A percentile compares a stretch with the other conserved stretches of the same genome.
Conservation (phyloP, 805 yeast species). For the Ogataea trehalophila region DNA sequence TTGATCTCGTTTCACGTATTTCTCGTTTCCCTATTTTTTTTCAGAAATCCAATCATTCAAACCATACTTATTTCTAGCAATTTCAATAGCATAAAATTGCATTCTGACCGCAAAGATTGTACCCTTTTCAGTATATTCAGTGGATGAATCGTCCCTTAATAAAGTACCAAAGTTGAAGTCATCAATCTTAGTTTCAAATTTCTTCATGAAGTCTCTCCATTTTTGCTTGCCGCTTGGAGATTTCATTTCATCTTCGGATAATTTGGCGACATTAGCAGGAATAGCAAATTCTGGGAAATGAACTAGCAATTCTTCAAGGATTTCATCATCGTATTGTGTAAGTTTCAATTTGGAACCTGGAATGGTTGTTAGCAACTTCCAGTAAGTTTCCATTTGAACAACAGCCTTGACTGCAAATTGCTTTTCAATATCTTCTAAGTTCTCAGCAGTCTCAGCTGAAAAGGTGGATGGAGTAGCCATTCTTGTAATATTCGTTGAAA, state of each 20-base stretch:
- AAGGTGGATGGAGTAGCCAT: constrained; percentile 18
- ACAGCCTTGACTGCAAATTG: constrained; percentile 98
- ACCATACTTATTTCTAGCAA: constrained; percentile 86
- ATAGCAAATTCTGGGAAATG: constrained; percentile 87
- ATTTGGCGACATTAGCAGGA: constrained; percentile 47
- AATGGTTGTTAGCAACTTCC: constrained; percentile 68
- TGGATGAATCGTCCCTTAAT: constrained; percentile 64
- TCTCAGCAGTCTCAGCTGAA: constrained; percentile 83
- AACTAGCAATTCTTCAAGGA: constrained; percentile 51
- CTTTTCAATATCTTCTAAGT: constrained; percentile 91
- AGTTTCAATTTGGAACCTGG: constrained; percentile 77
- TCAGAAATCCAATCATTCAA: constrained; percentile 82
- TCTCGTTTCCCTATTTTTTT: constrained; percentile 13
- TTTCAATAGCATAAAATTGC: constrained; percentile 93
- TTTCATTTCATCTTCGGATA: constrained; percentile 81
- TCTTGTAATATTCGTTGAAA: not conserved
- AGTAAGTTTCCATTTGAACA: constrained; percentile 90
- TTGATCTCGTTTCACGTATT: too few species aligned
- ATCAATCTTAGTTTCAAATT: constrained; percentile 73
- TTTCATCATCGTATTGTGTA: constrained; percentile 68
- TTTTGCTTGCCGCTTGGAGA: constrained; percentile 70
- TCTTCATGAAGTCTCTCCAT: constrained; percentile 86
- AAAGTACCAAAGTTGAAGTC: constrained; percentile 96
- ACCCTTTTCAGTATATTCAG: constrained; percentile 75
- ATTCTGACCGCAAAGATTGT: constrained; percentile 89